Conservation (phyloP, 75 land plant species). For the Ceratopteris richardii region DNA sequence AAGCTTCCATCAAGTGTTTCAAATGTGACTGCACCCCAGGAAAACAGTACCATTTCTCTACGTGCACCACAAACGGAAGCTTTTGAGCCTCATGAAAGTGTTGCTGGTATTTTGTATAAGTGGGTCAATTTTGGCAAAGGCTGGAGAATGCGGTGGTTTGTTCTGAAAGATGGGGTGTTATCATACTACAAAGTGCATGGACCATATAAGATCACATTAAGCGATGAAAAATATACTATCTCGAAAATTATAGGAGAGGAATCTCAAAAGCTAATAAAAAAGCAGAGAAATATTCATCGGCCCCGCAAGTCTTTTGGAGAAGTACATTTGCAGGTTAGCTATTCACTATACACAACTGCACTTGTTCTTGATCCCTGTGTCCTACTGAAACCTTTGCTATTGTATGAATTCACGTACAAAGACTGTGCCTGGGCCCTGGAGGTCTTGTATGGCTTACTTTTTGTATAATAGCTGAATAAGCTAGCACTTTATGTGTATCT, state of each 20-base stretch:
- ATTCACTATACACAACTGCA: not conserved
- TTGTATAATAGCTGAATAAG: too few species aligned
- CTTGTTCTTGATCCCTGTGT: not conserved
- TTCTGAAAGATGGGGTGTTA: constrained; percentile 84
- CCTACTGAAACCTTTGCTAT: not conserved
- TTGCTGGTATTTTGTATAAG: constrained; percentile 76
- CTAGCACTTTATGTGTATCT: too few species aligned
- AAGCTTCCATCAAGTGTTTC: too few species aligned
- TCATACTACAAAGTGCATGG: constrained; percentile 98
- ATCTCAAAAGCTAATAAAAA: constrained; percentile 36
- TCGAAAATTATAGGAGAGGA: constrained; percentile 81
- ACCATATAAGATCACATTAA: constrained; percentile 71
- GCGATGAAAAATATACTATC: constrained; percentile 35
- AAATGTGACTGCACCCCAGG: too few species aligned
- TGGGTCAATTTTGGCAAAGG: constrained; percentile 99
- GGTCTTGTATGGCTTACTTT: not conserved
- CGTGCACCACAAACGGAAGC: too few species aligned
- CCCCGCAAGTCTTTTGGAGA: constrained; percentile 77
- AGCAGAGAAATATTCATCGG: constrained; percentile 3
- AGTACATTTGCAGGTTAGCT: constrained; percentile 77
- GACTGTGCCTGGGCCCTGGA: too few species aligned
- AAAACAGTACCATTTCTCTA: too few species aligned
- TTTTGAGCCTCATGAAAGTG: constrained; percentile 10
- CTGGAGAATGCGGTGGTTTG: constrained; percentile 96
- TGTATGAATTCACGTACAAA: too few species aligned